Evolutionary conservation across 2,329 filamentous ascomycete genomes (phyloP).

Genomic region (Aspergillus latus): DNA sequence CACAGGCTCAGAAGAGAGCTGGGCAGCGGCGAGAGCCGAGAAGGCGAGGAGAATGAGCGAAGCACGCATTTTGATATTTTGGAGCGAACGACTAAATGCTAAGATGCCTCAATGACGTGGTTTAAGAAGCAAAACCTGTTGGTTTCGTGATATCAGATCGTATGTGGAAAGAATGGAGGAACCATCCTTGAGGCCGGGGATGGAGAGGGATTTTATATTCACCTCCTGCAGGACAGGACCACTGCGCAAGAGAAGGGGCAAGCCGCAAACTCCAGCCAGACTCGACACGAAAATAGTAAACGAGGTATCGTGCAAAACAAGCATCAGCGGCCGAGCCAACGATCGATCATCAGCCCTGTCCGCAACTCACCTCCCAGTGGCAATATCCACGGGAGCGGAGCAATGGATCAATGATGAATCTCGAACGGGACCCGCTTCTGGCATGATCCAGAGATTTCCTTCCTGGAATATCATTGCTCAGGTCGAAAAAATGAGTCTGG

Average conservation of each 20-base stretch:
- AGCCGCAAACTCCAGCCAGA: constrained; percentile 2
- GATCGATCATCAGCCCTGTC: constrained; percentile 17
- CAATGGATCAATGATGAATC: constrained; percentile 4
- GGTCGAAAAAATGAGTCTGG: neutral
- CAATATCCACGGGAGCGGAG: constrained; percentile 2
- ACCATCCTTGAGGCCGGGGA: constrained; percentile 5
- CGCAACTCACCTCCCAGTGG: constrained; percentile 14
- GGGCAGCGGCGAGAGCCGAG: constrained; percentile 45
- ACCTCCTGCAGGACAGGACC: constrained; percentile 12
- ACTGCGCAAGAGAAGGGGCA: constrained; percentile 16
- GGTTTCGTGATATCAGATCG: neutral
- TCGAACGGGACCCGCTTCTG: constrained; percentile 10
- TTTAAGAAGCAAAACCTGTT: neutral
- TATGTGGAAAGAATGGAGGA: constrained; percentile 3
- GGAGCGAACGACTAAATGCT: constrained; percentile 3
- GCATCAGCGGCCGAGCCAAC: constrained; percentile 1
- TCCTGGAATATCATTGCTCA: neutral
- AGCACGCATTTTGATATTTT: constrained; percentile 47
- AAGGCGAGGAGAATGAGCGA: constrained; percentile 46
- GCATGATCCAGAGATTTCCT: constrained; percentile 5
- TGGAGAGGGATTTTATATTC: constrained; percentile 20
- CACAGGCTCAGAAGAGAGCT: constrained; percentile 27
- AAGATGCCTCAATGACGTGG: constrained; percentile 13
- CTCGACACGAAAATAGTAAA: constrained; percentile 19
- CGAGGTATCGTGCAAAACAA: constrained; percentile 10